Evolutionary conservation across 2,329 filamentous ascomycete genomes (phyloP).

Genomic region (Claviceps arundinis): DNA sequence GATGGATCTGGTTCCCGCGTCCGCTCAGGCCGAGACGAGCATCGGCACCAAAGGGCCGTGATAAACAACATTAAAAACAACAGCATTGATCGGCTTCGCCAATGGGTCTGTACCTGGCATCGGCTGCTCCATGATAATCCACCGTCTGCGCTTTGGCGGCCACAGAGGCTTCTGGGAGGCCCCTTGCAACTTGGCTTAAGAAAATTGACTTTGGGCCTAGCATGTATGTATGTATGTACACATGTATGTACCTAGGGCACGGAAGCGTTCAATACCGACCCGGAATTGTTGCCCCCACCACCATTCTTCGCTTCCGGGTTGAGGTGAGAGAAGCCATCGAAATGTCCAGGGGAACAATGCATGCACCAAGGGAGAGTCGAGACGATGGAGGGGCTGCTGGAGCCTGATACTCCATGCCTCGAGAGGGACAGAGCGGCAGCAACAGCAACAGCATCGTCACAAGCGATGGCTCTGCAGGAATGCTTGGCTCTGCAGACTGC

Average conservation of each 20-base stretch:
- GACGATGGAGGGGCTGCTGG: not conserved
- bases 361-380: not conserved
- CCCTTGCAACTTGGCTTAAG: not conserved
- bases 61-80: not conserved
- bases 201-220: slow-evolving; percentile 1
- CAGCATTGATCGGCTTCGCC: not conserved
- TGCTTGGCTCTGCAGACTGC: not conserved
- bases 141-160: not conserved
- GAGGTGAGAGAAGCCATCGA: not conserved
- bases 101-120: not conserved
- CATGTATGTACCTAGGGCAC: too few relatives aligned
- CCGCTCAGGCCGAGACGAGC: not conserved
- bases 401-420: not conserved
- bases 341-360: not conserved
- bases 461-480: not conserved
- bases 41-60: not conserved
- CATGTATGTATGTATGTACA: too few relatives aligned
- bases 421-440: not conserved
- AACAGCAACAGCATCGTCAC: not conserved
- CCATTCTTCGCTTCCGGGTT: not conserved
- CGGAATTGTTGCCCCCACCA: not conserved
- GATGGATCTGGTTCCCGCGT: not conserved
- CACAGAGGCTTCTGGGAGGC: not conserved
- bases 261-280: not conserved
- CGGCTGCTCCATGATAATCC: not conserved